Base-by-base conservation (phyloP, 2,329 filamentous ascomycete species). In the Cucurbitaria berberidis region DNA sequence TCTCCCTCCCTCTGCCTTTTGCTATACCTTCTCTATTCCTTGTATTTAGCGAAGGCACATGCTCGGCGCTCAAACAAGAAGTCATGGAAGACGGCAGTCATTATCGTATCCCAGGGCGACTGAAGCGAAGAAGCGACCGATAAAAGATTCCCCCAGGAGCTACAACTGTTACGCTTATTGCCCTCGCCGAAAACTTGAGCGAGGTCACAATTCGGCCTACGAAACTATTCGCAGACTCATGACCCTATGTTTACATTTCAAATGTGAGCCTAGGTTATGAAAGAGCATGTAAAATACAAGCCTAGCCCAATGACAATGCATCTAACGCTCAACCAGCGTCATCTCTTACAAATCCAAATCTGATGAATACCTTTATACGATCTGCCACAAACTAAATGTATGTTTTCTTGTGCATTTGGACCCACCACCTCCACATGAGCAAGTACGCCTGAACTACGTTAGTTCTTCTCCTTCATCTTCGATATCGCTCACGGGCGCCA, bases 391-490 rank as follows among this genome's bases (percentile, higher is more conserved):
- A 21, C 6, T 24, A 3, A 13, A 24, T 6, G 13, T 16, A n/a
- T 34, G 8, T 8, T 34, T 4, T 16, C 16, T 3, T 2, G 1
- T n/a, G 4, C 13, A n/a, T 8, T n/a, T 1, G 30, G 1, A 13
- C 13, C 9, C n/a, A 16, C 13, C 10, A 15, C 24, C 10, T 49
- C 50, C 3, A 44, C n/a, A 19, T 1, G 43, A 52, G 16, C 42
- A 51, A 24, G 72, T 72, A 59, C 76, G 76, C 21, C 66, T 69
- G 13, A 74, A 38, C 18, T 38, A 38, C 18, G 21, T 38, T 21
- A 9, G 21, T 4, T 21, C 18, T 38, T 15, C 19, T 38, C 35
- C 16, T 79, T n/a, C 45, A 34, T 6, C 39, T 22, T 19, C 19
- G 13, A 16, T 7, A 3, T n/a, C 60, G 6, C 3, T 3, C 11